phyloP scores from a whole-genome alignment of 768 basidiomycete genomes.

The Trametopsis cervina region DNA sequence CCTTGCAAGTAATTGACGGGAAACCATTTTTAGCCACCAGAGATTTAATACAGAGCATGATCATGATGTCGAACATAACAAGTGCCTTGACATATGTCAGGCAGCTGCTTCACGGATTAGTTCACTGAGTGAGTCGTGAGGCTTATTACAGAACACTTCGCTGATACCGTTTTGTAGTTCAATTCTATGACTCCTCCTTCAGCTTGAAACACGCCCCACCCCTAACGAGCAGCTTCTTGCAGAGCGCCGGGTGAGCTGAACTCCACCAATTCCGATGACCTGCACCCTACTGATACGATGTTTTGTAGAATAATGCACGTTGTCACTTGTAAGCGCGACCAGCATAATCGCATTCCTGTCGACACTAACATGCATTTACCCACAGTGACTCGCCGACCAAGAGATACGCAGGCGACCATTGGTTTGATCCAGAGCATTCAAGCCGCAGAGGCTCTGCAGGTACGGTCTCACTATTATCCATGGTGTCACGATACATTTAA shows the following conservation, averaged over 20 bases:
- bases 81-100: constrained; percentile 72
- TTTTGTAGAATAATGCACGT: constrained; percentile 71
- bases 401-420: constrained; percentile 60
- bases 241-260: constrained; percentile 59
- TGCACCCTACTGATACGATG: constrained; percentile 6
- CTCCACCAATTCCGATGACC: neutral
- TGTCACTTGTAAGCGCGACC: constrained; percentile 47
- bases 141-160: neutral
- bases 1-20: neutral
- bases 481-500: neutral
- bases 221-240: constrained; percentile 61
- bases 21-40: constrained; percentile 9
- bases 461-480: constrained; percentile 24
- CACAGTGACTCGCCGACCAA: constrained; percentile 70
- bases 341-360: constrained; percentile 10
- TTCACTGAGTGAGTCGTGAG: constrained; percentile 43
- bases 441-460: constrained; percentile 64
- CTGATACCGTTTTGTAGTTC: constrained; percentile 43
- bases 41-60: neutral
- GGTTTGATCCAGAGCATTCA: constrained; percentile 58
- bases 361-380: neutral
- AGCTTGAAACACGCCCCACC: constrained; percentile 54
- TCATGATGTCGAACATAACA: constrained; percentile 40
- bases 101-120: constrained; percentile 67
- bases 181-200: constrained; percentile 53